These are phyloP conservation scores for Phalaenopsis equestris DNA, from an alignment of 106 monocot genomes.

Conservation along the genomic window DNA sequence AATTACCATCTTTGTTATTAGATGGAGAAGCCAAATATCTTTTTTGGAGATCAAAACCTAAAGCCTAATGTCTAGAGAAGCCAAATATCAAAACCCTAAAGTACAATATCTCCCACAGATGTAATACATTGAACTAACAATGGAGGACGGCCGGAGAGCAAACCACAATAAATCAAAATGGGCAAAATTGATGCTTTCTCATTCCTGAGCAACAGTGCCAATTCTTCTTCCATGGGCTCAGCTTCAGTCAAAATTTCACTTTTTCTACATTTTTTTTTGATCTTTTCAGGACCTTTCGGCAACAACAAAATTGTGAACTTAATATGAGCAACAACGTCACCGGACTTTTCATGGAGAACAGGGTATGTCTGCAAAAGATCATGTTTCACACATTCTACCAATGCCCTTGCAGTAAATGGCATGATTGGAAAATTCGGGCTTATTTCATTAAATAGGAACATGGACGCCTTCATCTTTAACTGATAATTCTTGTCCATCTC, in stretches of 20 bases:
- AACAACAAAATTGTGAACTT: constrained; percentile 88
- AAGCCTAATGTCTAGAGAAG: too few species aligned
- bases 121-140: not conserved
- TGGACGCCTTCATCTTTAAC: constrained; percentile 88
- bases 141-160: not conserved
- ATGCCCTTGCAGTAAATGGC: constrained; percentile 91
- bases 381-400: constrained; percentile 73
- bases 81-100: too few species aligned
- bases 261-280: constrained; percentile 78
- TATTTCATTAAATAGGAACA: constrained; percentile 95
- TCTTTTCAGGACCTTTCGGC: constrained; percentile 83
- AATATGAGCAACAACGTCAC: constrained; percentile 92
- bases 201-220: constrained; percentile 8
- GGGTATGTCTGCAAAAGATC: constrained; percentile 68
- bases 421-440: constrained; percentile 84
- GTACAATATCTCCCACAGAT: not conserved
- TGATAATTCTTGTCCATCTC: constrained; percentile 88
- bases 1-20: too few species aligned
- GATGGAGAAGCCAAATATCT: too few species aligned
- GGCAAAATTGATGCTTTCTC: constrained; percentile 17
- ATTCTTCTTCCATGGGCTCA: constrained; percentile 34
- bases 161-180: not conserved
- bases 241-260: constrained; percentile 17
- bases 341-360: constrained; percentile 69
- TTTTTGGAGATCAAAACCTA: too few species aligned